Evolutionary conservation across 805 yeast genomes (phyloP).

Genomic region (Candida maesae): DNA sequence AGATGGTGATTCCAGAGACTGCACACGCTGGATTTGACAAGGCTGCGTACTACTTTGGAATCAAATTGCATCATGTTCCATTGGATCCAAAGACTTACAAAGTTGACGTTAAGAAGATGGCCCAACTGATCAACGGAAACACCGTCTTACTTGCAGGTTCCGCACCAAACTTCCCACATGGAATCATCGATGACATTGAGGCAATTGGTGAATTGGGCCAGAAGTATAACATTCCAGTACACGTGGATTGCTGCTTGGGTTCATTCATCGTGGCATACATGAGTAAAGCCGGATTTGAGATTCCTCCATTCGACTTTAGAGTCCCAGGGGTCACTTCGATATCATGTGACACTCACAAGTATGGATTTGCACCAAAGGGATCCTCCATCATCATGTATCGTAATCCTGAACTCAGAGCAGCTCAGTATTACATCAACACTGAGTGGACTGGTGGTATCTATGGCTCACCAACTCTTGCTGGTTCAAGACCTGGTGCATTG

Average conservation of each 20-base stretch:
- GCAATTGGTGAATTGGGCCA: constrained; percentile 57
- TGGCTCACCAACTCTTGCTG: constrained; percentile 96
- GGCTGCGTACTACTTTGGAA: constrained; percentile 87
- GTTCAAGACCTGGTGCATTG: constrained; percentile 94
- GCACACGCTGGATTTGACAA: constrained; percentile 95
- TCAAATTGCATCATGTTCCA: constrained; percentile 77
- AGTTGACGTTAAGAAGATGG: constrained; percentile 63
- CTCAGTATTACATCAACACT: constrained; percentile 79
- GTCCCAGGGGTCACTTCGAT: constrained; percentile 93
- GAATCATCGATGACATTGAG: constrained; percentile 86
- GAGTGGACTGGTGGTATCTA: constrained; percentile 95
- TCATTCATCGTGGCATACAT: constrained; percentile 84
- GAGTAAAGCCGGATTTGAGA: constrained; percentile 52
- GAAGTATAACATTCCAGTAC: constrained; percentile 72
- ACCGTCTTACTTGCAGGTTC: constrained; percentile 88
- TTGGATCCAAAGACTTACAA: constrained; percentile 62
- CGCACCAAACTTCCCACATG: constrained; percentile 97
- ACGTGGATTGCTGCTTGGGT: constrained; percentile 95
- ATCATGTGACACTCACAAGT: constrained; percentile 98
- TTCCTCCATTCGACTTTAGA: constrained; percentile 71
- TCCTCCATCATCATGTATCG: constrained; percentile 92
- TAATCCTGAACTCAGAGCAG: constrained; percentile 54
- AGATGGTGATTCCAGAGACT: constrained; percentile 83
- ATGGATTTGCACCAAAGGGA: constrained; percentile 98
- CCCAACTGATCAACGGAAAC: constrained; percentile 64